Percentiles rank a stretch among this genome's conserved stretches.
Evolutionary conservation across 2,329 filamentous ascomycete genomes (phyloP).

Genomic region (Trichoderma aggressivum): DNA sequence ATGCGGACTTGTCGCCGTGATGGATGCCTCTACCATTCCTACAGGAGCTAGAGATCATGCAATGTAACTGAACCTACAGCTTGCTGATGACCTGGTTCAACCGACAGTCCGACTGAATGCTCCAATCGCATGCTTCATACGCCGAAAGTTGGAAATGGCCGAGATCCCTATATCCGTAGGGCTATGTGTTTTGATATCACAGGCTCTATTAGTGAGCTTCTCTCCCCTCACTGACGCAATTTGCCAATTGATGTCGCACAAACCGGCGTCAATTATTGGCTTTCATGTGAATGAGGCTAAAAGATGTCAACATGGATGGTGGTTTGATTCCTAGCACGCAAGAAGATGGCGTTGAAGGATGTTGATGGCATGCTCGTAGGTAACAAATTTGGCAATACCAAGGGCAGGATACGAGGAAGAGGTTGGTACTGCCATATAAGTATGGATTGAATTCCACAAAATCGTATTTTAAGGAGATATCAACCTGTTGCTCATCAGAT

Average conservation of each 20-base stretch:
- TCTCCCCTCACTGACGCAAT: constrained; percentile 18
- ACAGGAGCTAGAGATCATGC: neutral
- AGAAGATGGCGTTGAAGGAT: neutral
- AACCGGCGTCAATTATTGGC: constrained; percentile 2
- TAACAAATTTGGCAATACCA: neutral
- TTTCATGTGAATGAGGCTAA: neutral
- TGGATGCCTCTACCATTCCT: neutral
- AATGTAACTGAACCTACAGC: neutral
- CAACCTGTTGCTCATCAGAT: neutral
- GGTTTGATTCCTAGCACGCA: neutral
- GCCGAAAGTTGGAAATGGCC: neutral
- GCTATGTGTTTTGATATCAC: neutral
- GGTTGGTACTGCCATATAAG: neutral
- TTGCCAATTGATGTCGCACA: constrained; percentile 8
- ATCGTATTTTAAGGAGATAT: neutral
- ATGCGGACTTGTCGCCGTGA: neutral
- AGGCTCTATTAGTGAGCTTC: neutral
- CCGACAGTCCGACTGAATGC: constrained; percentile 4
- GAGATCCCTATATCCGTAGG: neutral
- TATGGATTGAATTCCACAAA: neutral
- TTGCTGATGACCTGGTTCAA: neutral
- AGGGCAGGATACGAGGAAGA: neutral
- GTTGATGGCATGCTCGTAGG: neutral
- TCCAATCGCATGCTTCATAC: neutral
- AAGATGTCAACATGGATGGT: neutral